Evolutionary conservation across 2,329 filamentous ascomycete species (phyloP).

Genomic region (Didymella arachidicola): DNA sequence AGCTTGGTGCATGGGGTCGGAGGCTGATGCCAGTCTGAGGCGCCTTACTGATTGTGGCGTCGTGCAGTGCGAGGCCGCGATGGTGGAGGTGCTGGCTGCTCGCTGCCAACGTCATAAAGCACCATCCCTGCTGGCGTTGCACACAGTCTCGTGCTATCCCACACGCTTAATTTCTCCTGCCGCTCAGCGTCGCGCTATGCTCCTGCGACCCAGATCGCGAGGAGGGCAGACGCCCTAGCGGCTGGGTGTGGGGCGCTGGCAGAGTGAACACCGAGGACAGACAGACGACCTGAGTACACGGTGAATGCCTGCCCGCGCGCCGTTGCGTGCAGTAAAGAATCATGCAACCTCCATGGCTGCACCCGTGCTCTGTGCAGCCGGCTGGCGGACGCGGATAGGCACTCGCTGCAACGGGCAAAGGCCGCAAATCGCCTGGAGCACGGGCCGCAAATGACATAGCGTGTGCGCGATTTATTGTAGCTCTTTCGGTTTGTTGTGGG

Average conservation of each 20-base stretch:
- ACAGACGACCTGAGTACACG: background rate
- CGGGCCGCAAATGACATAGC: constrained; percentile 26
- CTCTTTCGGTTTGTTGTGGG: constrained; percentile 26
- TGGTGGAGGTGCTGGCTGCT: constrained; percentile 21
- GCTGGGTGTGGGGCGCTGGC: background rate
- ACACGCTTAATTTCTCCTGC: constrained; percentile 35
- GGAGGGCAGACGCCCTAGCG: constrained; percentile 1
- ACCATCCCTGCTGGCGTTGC: constrained; percentile 23
- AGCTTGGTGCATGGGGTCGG: constrained; percentile 29
- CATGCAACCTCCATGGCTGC: constrained; percentile 2
- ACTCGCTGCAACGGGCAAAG: constrained; percentile 25
- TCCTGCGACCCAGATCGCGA: constrained; percentile 21
- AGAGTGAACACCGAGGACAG: constrained; percentile 2
- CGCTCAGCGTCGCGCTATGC: constrained; percentile 28
- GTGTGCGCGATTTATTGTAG: constrained; percentile 27
- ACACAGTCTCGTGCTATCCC: constrained; percentile 29
- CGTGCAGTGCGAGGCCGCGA: constrained; percentile 17
- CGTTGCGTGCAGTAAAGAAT: background rate
- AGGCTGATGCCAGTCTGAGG: constrained; percentile 18
- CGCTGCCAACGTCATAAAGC: constrained; percentile 22
- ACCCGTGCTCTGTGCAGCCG: constrained; percentile 11
- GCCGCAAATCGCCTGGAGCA: constrained; percentile 26
- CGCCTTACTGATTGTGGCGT: constrained; percentile 18
- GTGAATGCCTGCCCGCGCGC: background rate
- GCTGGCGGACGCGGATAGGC: constrained; percentile 23